These are phyloP conservation scores for Lolium rigidum DNA, from an alignment of 176 grass and related monocot genomes.

Conservation along the genomic window DNA sequence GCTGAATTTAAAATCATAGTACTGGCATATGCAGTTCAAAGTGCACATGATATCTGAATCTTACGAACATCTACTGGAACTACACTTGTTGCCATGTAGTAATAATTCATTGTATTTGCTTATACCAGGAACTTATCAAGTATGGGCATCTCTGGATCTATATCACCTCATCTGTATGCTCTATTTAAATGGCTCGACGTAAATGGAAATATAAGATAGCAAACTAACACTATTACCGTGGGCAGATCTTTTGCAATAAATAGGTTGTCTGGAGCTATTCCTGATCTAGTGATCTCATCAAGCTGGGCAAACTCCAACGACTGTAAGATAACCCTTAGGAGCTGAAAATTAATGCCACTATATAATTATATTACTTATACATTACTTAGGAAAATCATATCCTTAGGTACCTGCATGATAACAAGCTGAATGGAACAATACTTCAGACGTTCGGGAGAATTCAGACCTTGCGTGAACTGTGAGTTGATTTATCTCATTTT, in stretches of 20 bases:
- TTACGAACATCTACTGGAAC: too few species aligned
- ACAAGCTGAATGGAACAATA: constrained; percentile 69
- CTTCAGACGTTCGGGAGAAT: constrained; percentile 60
- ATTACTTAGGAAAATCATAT: constrained; percentile 32
- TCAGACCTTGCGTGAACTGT: constrained; percentile 64
- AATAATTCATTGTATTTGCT: constrained; percentile 41
- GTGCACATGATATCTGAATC: too few species aligned
- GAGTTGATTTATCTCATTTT: constrained; percentile 52
- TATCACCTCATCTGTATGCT: constrained; percentile 80
- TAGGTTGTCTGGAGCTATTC: constrained; percentile 72
- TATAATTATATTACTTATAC: constrained; percentile 8
- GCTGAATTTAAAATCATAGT: too few species aligned
- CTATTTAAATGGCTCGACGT: constrained; percentile 16
- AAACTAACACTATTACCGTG: constrained; percentile 42
- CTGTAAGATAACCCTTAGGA: constrained; percentile 57
- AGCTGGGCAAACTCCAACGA: constrained; percentile 59
- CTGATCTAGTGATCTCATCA: constrained; percentile 67
- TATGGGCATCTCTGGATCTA: constrained; percentile 71
- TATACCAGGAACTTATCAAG: constrained; percentile 76
- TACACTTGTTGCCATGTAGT: too few species aligned
- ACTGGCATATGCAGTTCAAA: too few species aligned
- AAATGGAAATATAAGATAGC: constrained; percentile 34
- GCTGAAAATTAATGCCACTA: not conserved
- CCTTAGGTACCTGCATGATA: constrained; percentile 84
- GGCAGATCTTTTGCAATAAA: constrained; percentile 85